Conservation (phyloP, 306 rosid species). For the Astragalus glycyphyllos region DNA sequence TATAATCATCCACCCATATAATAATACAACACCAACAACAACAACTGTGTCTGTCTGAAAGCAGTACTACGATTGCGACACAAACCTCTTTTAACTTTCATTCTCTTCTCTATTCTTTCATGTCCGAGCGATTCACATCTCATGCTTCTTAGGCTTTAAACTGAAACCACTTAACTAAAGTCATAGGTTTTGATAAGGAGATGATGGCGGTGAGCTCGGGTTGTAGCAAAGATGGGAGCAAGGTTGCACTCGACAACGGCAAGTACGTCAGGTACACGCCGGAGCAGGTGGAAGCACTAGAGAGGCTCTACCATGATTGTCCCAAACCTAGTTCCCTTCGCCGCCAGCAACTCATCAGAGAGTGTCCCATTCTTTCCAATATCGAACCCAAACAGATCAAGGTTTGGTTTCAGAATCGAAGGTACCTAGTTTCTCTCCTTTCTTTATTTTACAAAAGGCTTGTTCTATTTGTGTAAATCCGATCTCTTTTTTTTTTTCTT, state of each 20-base stretch:
- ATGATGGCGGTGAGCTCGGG: slow-evolving; percentile 83
- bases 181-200: slow-evolving; percentile 42
- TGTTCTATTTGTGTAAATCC: background rate
- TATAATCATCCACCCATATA: background rate
- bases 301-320: slow-evolving; percentile 93
- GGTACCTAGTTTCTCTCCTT: slow-evolving; percentile 52
- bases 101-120: too few species aligned
- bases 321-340: slow-evolving; percentile 97
- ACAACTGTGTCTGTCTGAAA: too few species aligned
- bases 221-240: slow-evolving; percentile 67
- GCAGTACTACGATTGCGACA: too few species aligned
- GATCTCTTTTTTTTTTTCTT: background rate
- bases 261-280: slow-evolving; percentile 97
- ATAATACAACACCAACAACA: too few species aligned
- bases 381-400: slow-evolving; percentile 99
- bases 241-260: slow-evolving; percentile 84
- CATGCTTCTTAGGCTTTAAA: background rate
- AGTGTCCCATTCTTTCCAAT: slow-evolving; percentile 93
- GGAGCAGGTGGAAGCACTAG: slow-evolving; percentile 95
- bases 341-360: slow-evolving; percentile 95
- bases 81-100: too few species aligned
- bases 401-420: slow-evolving; percentile 97
- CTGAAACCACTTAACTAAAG: slow-evolving; percentile 25
- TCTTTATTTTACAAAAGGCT: background rate
- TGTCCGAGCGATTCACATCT: background rate